A percentile compares a stretch with the other conserved stretches of the same genome.
Evolutionary conservation across 768 basidiomycete genomes (phyloP).

Genomic region (Steccherinum ochraceum): DNA sequence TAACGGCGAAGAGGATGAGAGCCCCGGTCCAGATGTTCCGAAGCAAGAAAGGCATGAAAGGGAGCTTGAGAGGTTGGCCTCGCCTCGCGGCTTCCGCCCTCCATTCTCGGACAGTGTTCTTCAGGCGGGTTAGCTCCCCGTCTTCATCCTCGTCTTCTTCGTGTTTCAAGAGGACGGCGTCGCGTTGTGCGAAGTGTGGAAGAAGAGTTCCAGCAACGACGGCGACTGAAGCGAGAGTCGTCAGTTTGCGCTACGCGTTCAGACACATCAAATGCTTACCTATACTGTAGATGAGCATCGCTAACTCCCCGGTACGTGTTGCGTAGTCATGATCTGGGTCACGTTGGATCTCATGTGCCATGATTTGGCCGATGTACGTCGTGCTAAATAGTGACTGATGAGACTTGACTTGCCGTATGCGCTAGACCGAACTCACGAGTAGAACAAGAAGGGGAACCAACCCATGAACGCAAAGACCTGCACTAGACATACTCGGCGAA

Average conservation of each 20-base stretch:
- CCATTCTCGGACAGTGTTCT: slow-evolving; percentile 72
- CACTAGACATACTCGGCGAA: slow-evolving; percentile 86
- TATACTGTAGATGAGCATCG: slow-evolving; percentile 86
- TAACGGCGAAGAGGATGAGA: slow-evolving; percentile 67
- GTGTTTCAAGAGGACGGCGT: slow-evolving; percentile 70
- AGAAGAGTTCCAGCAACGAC: slow-evolving; percentile 76
- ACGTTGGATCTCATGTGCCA: slow-evolving; percentile 68
- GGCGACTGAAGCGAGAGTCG: slow-evolving; percentile 67
- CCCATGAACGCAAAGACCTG: slow-evolving; percentile 97
- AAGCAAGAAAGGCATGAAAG: slow-evolving; percentile 85
- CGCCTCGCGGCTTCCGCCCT: slow-evolving; percentile 74
- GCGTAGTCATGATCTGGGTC: slow-evolving; percentile 84
- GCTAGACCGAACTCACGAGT: slow-evolving; percentile 50
- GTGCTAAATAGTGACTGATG: slow-evolving; percentile 43
- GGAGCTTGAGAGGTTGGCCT: slow-evolving; percentile 71
- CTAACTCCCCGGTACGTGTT: slow-evolving; percentile 79
- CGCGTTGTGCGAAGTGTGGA: slow-evolving; percentile 76
- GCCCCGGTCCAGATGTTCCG: slow-evolving; percentile 94
- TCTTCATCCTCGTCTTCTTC: slow-evolving; percentile 69
- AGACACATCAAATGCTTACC: slow-evolving; percentile 37
- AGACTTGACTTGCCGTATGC: not conserved
- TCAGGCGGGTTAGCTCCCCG: slow-evolving; percentile 63
- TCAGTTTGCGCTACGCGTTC: slow-evolving; percentile 8
- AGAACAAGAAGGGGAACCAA: slow-evolving; percentile 97
- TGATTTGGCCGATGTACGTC: slow-evolving; percentile 90